Base-by-base conservation (phyloP, 148 eudicot genomes). In the Rhododendron kiyosumense region DNA sequence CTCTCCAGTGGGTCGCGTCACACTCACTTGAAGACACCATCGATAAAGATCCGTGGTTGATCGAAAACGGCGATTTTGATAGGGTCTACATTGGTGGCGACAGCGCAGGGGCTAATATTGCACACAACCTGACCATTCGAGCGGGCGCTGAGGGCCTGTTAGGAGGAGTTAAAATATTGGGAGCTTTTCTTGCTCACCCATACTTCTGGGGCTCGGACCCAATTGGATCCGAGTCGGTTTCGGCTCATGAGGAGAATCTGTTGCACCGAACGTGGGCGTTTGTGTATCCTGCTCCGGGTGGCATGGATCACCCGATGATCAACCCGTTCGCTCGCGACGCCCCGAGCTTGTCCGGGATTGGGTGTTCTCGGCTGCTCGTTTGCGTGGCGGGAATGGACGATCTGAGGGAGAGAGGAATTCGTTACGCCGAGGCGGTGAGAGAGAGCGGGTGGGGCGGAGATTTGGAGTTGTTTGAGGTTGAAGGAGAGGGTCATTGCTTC, bases 41-140 rank as follows among this genome's bases (percentile, higher is more conserved):
- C 3, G 26, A 67, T 2, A 77, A 49, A n/a, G 97, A 94, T 3
- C 88, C 89, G 0, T 94, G 97, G 95, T 36, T 92, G 59, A 81
- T 17, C 1, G 73, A 34, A 30, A 69, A 89, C 45, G 97, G 87
- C 2, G 92, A 91, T 41, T 87, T 93, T 2, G 71, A 52, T 0
- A 84, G 83, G 1, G 57, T 93, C 2, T 91, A 85, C 81, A 17
- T 93, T 2, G 94, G 89, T 0, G 95, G 97, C 0, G 94, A 92
- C 17, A 94, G 94, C 61, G 86, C 94, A 0, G 94, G 94, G 3
- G 95, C 89, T 11, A 94, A 93, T 34, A 92, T 94, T 12, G 92
- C 87, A 13, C 94, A 93, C 74, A 90, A 93, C 88, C 36, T 94
- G 51, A 88, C 90, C n/a, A 84, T 91, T 46, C 82, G 88, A 54